Percentiles rank a stretch among this genome's conserved stretches.
These are phyloP conservation scores for Eutypa lata DNA, from an alignment of 2,329 filamentous ascomycete genomes.

Conservation along the genomic window DNA sequence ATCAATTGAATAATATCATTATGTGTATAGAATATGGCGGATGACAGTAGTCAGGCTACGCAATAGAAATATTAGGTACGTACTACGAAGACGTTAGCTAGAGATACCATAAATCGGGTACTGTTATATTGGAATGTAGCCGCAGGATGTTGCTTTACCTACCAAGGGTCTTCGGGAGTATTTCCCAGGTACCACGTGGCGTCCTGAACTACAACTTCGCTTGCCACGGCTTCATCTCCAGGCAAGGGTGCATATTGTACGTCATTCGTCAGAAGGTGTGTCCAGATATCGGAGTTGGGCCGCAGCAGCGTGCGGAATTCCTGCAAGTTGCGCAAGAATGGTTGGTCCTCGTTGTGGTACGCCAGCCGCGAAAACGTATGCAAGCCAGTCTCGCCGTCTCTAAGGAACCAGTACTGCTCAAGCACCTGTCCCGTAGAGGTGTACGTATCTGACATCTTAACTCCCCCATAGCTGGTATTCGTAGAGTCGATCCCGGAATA, in stretches of 20 bases:
- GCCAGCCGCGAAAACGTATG: slow-evolving; percentile 59
- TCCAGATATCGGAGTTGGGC: slow-evolving; percentile 59
- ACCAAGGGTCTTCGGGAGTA: slow-evolving; percentile 46
- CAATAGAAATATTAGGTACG: not conserved
- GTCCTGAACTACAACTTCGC: slow-evolving; percentile 55
- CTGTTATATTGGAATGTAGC: not conserved
- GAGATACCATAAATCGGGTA: not conserved
- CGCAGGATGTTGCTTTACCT: not conserved
- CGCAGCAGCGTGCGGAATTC: slow-evolving; percentile 61
- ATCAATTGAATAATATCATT: no score
- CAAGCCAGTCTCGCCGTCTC: slow-evolving; percentile 59
- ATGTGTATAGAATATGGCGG: no score
- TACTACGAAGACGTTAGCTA: not conserved
- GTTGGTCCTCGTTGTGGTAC: slow-evolving; percentile 56
- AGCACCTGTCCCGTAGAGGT: slow-evolving; percentile 54
- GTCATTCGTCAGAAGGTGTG: slow-evolving; percentile 57
- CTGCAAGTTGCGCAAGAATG: slow-evolving; percentile 55
- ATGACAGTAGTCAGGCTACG: no score
- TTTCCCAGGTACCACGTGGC: slow-evolving; percentile 61
- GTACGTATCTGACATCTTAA: slow-evolving; percentile 59
- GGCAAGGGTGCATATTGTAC: slow-evolving; percentile 53
- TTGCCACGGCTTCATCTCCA: slow-evolving; percentile 36
- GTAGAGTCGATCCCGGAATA: slow-evolving; percentile 48
- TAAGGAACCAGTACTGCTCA: slow-evolving; percentile 64
- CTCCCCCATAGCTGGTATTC: slow-evolving; percentile 52